Evolutionary conservation across 306 rosid species (phyloP), one percentile per base, ranked within the genome.

Genomic region (Cucurbita maxima): DNA sequence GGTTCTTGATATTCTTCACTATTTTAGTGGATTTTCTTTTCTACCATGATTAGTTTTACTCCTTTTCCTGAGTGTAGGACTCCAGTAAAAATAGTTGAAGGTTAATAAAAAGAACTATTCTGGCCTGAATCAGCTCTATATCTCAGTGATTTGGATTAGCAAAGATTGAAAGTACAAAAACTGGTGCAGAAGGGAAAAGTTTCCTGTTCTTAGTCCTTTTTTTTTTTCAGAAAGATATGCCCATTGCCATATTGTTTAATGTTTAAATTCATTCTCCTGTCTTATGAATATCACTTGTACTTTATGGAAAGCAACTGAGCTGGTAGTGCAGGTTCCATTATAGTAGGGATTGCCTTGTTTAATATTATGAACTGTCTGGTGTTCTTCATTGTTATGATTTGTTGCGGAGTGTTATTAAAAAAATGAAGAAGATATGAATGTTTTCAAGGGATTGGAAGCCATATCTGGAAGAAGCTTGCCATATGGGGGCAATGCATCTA

Each of bases 31-130:
- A 56, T 56, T 16, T 56, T 56, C 40, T 51, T 53, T 36, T 53
- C 68, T 30, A 19, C 59, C 67, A 45, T 57, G 13, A 38, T 44
- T 25, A 20, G 8, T 56, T 73, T 73, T 40, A 19, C 43, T 38
- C 53, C 40, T 56, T 73, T 20, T 55, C 8, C n/a, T 72, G 60
- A 79, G 53, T 67, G 79, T 89, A 90, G 98, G 76, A 81, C 96
- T 83, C 73, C 86, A 6, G 96, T 92, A 57, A 92, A 92, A 86
- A 81, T 90, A 12, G 88, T 92, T 59, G 96, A 88, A 82, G 98
- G 98, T 77, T 92, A 76, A 40, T 19, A 45, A 37, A 69, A 6
- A 68, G 11, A 68, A 47, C n/a, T 25, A 12, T 68, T 14, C 37
- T 63, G 50, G 44, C 12, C 47, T 8, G 56, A 30, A 19, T 22